These are phyloP conservation scores for Platismatia glauca DNA, from an alignment of 495 filamentous ascomycete species.

Conservation along the genomic window DNA sequence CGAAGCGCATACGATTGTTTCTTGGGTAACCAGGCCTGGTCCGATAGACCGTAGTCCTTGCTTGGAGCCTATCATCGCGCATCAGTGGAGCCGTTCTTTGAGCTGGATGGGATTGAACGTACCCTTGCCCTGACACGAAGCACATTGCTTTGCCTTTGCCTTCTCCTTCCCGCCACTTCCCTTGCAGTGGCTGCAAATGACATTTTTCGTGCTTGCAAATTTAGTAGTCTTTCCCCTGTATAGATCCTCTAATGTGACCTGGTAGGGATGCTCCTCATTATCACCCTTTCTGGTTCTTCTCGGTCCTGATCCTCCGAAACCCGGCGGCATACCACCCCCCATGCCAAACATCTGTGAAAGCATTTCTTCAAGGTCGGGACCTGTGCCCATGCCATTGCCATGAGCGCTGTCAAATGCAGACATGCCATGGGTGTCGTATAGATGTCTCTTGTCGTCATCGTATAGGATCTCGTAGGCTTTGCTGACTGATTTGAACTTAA, in stretches of 20 bases:
- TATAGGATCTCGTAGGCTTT: slow-evolving; percentile 96
- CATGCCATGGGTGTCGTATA: slow-evolving; percentile 95
- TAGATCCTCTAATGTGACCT: slow-evolving; percentile 82
- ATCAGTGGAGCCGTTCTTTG: not conserved
- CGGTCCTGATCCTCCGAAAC: slow-evolving; percentile 40
- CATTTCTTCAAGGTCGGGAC: slow-evolving; percentile 81
- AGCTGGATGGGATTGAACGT: slow-evolving; percentile 12
- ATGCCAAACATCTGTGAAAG: slow-evolving; percentile 87
- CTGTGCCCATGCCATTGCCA: slow-evolving; percentile 56
- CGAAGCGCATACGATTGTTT: slow-evolving; percentile 59
- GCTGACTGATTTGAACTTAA: slow-evolving; percentile 81
- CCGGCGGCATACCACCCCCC: slow-evolving; percentile 37
- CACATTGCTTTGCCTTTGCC: slow-evolving; percentile 76
- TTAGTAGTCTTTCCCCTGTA: slow-evolving; percentile 98
- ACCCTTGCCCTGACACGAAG: slow-evolving; percentile 70
- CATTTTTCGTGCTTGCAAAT: slow-evolving; percentile 86
- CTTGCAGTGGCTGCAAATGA: slow-evolving; percentile 79
- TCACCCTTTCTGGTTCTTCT: slow-evolving; percentile 59
- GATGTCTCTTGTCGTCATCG: slow-evolving; percentile 84
- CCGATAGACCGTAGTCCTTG: slow-evolving; percentile 68
- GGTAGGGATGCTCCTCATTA: slow-evolving; percentile 83
- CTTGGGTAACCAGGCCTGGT: slow-evolving; percentile 70
- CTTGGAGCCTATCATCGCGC: slow-evolving; percentile 42
- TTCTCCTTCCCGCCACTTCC: slow-evolving; percentile 87
- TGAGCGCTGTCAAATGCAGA: slow-evolving; percentile 71